Evolutionary conservation across 2,329 filamentous ascomycete genomes (phyloP).

Genomic region (Elsinoe fawcettii): DNA sequence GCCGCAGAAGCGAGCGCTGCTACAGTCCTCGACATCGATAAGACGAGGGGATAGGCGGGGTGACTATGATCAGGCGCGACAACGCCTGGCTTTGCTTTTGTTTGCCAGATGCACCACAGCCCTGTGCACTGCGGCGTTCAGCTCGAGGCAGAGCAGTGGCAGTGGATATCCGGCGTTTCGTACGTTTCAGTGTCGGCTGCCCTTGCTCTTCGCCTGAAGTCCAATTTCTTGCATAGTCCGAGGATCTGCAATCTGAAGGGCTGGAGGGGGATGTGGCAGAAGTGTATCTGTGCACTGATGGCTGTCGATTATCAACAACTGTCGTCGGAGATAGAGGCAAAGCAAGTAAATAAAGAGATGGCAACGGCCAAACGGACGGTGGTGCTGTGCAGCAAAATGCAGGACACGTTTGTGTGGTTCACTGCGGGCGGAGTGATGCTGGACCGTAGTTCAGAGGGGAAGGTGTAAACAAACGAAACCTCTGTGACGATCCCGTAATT

Average conservation of each 20-base stretch:
- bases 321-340: constrained; percentile 1
- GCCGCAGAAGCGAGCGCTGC: constrained; percentile 9
- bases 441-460: background rate
- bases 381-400: constrained; percentile 5
- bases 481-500: constrained; percentile 8
- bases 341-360: constrained; percentile 14
- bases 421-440: constrained; percentile 4
- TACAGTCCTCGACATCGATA: constrained; percentile 10
- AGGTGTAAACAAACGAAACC: constrained; percentile 13
- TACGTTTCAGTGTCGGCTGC: constrained; percentile 10
- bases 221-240: background rate
- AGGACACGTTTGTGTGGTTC: background rate
- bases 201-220: constrained; percentile 6
- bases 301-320: constrained; percentile 11
- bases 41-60: background rate
- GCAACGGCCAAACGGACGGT: background rate
- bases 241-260: background rate
- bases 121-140: constrained; percentile 3
- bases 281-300: constrained; percentile 6
- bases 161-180: constrained; percentile 1
- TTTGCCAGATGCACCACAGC: background rate
- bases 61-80: background rate
- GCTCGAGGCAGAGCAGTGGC: constrained; percentile 8
- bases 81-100: background rate
- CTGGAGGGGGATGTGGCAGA: background rate